phyloP scores from a whole-genome alignment of 768 basidiomycete species.

The Crucibulum laeve region DNA sequence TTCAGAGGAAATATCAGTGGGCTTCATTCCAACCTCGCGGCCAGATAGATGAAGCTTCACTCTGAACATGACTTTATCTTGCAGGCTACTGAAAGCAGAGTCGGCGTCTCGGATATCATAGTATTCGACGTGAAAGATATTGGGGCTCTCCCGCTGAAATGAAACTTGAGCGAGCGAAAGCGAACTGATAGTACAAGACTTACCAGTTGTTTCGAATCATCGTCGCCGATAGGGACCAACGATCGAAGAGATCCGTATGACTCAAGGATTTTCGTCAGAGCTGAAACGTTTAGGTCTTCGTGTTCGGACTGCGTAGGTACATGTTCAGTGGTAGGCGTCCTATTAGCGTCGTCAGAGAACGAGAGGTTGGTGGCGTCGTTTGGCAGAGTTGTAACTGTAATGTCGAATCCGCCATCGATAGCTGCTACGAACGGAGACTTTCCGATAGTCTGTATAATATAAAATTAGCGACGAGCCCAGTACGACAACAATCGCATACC shows the following conservation, averaged over 20 bases:
- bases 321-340: no score
- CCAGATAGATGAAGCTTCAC: constrained; percentile 43
- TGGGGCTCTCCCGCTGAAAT: constrained; percentile 11
- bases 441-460: constrained; percentile 44
- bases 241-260: no score
- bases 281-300: no score
- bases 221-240: no score
- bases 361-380: neutral
- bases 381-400: constrained; percentile 30
- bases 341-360: neutral
- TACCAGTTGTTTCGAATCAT: no score
- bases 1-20: neutral
- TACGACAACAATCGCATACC: constrained; percentile 23
- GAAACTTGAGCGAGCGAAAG: neutral
- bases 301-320: no score
- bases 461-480: constrained; percentile 6
- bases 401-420: constrained; percentile 47
- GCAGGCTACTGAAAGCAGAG: constrained; percentile 43
- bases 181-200: constrained; percentile 20
- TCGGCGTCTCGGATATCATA: constrained; percentile 60
- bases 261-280: no score
- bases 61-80: constrained; percentile 46
- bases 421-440: constrained; percentile 45
- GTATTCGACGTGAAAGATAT: constrained; percentile 59
- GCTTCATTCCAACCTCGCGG: constrained; percentile 17